Base-by-base conservation (phyloP, 225 moss, liverwort and hornwort species). In the Ulota crispa region DNA sequence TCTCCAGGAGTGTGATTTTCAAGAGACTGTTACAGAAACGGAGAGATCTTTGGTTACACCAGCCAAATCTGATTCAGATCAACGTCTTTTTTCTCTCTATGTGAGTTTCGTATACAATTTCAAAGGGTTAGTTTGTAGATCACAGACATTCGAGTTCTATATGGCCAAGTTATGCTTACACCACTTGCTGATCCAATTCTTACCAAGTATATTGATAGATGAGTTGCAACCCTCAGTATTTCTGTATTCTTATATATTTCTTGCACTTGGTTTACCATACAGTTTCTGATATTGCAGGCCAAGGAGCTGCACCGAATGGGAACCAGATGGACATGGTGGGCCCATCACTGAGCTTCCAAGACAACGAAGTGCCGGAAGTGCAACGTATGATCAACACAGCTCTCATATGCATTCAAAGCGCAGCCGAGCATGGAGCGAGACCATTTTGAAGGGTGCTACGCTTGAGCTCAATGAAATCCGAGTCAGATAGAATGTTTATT, bases 311-410 rank as follows among this genome's bases (percentile, higher is more conserved):
- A 74, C 11, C 16, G 82, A 3, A 41, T 12, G 65, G 66, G 37
- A 65, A 43, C 7, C 9, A 80, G 69, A 73, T 83, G 88, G 72
- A 84, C 20, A 23, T 84, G 32, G 70, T 75, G 7, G 75, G 63
- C 15, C 31, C 69, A 55, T 1, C 41, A 6, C 12, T 75, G 5
- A 63, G 41, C 26, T 26, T 80, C 4, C 69, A 75, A 69, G 67
- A 32, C 8, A 75, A 80, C 3, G 75, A 84, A 42, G 32, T n/a
- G 30, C 27, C n/a, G 39, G 68, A 75, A 42, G 75, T 75, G 31
- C 28, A 18, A 3, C 47, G 52, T 18, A 10, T 80, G 12, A 75
- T 75, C 60, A 75, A 62, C 54, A 63, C 31, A 0, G 61, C 84
- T 30, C 69, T 80, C 0, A 20, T 69, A 0, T 84, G 80, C 69